Evolutionary conservation across 305 asterid genomes (phyloP), one percentile per base, ranked within the genome.

Genomic region (Rubia peregrina): DNA sequence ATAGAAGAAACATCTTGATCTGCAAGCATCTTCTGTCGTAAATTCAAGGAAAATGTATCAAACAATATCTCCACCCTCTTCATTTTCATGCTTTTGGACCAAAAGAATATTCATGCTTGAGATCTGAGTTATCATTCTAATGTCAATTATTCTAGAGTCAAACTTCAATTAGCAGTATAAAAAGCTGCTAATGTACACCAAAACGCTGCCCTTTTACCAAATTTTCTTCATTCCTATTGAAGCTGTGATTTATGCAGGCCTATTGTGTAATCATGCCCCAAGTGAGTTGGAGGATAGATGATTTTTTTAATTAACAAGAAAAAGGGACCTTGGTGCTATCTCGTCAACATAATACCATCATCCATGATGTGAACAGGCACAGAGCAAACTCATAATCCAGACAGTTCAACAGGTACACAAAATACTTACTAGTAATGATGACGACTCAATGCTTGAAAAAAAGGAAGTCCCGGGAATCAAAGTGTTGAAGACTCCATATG

Each of bases 391-490:
- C 24, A 62, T 26, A 78, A 72, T 57, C 72, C 59, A 48, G 72
- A 68, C 71, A 57, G 48, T 60, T 43, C 30, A 49, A 17, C 55
- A 71, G 60, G 65, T 48, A 49, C 61, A 59, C 21, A 68, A 60
- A 70, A 76, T 33, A 88, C 95, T 83, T 85, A 92, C 98, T 55
- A 91, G 85, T 85, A 86, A 91, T 40, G 95, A 72, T 69, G 89
- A 85, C 66, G 95, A 89, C 81, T 94, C 98, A 66, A 91, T 86
- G 43, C 86, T 80, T 19, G 93, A 86, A 83, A 79, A 94, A 87
- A 91, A 81, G 73, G 97, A 83, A 41, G 96, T 69, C 78, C 91
- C 96, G 51, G 97, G 98, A 71, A 87, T 85, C 74, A 91, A 71
- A 72, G 79, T 59, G 68, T 88, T 91, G 78, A 94, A 87, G 14